phyloP scores from a whole-genome alignment of 1,284 basidiomycete species.

The Pholiota adiposa region DNA sequence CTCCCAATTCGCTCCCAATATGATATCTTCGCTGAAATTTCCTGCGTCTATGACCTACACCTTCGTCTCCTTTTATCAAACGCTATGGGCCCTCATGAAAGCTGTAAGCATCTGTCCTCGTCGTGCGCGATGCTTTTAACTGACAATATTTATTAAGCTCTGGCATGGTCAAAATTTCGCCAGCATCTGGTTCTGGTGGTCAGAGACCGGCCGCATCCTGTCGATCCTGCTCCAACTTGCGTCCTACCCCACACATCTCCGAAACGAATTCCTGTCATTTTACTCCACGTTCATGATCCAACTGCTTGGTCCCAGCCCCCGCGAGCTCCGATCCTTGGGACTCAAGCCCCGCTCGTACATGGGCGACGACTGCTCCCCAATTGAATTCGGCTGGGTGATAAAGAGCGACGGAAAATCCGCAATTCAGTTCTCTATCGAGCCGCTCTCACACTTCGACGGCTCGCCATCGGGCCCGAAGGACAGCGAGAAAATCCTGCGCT shows the following conservation, averaged over 20 bases:
- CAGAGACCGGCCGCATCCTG: constrained; percentile 14
- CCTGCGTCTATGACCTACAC: not conserved
- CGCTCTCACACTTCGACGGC: constrained; percentile 4
- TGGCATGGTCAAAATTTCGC: not conserved
- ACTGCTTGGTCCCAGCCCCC: constrained; percentile 18
- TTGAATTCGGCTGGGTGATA: constrained; percentile 8
- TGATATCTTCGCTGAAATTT: not conserved
- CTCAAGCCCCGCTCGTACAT: constrained; percentile 15
- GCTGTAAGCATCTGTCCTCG: not conserved
- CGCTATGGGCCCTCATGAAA: not conserved
- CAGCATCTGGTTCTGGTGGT: constrained; percentile 12
- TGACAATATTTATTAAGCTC: not conserved
- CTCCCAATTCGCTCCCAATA: not conserved
- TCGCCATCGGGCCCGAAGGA: not conserved
- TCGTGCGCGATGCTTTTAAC: not conserved
- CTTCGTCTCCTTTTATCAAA: not conserved
- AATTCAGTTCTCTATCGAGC: constrained; percentile 9
- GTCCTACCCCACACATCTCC: constrained; percentile 5
- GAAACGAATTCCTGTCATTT: constrained; percentile 14
- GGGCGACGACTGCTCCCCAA: constrained; percentile 6
- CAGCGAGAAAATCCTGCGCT: constrained; percentile 9
- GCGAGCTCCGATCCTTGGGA: constrained; percentile 7
- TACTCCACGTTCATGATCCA: constrained; percentile 14
- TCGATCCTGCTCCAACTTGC: constrained; percentile 13
- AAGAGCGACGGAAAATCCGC: constrained; percentile 1